These are phyloP conservation scores for Flaveria bidentis DNA, from an alignment of 129 eudicot genomes.

Conservation along the genomic window DNA sequence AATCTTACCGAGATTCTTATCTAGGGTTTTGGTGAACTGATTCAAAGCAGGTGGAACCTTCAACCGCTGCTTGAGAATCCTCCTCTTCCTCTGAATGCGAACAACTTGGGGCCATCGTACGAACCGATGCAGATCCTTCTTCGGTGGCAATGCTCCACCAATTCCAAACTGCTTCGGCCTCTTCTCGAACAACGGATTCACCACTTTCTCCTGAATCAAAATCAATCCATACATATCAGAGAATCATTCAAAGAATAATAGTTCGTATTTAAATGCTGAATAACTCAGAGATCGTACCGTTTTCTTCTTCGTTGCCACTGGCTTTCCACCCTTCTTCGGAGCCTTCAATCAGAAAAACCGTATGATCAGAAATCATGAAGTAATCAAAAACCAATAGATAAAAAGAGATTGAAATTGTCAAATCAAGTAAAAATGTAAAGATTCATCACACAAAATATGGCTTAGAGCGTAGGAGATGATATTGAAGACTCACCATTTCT, in stretches of 20 bases:
- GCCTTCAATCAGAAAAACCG: slow-evolving; percentile 41
- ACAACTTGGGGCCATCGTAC: slow-evolving; percentile 80
- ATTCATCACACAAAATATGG: no score
- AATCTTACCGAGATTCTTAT: slow-evolving; percentile 64
- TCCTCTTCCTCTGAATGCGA: slow-evolving; percentile 74
- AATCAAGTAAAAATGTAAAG: not conserved
- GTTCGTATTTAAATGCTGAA: not conserved
- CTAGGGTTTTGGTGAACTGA: slow-evolving; percentile 78
- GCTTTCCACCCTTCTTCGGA: slow-evolving; percentile 74
- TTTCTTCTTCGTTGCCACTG: slow-evolving; percentile 66
- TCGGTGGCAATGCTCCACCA: slow-evolving; percentile 55
- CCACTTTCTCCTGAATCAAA: slow-evolving; percentile 42
- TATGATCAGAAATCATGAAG: not conserved
- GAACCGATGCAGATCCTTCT: slow-evolving; percentile 71
- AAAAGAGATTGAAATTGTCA: not conserved
- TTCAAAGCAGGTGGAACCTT: slow-evolving; percentile 18
- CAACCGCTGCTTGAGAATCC: slow-evolving; percentile 40
- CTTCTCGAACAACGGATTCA: slow-evolving; percentile 72
- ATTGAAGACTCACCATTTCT: slow-evolving; percentile 26
- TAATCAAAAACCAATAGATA: not conserved
- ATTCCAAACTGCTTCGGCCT: slow-evolving; percentile 45
- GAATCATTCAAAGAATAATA: not conserved
- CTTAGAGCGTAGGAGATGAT: not conserved
- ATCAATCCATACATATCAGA: not conserved
- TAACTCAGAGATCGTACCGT: slow-evolving; percentile 24